Evolutionary conservation across 2,329 filamentous ascomycete species (phyloP).

Genomic region (Penicillium sp.): DNA sequence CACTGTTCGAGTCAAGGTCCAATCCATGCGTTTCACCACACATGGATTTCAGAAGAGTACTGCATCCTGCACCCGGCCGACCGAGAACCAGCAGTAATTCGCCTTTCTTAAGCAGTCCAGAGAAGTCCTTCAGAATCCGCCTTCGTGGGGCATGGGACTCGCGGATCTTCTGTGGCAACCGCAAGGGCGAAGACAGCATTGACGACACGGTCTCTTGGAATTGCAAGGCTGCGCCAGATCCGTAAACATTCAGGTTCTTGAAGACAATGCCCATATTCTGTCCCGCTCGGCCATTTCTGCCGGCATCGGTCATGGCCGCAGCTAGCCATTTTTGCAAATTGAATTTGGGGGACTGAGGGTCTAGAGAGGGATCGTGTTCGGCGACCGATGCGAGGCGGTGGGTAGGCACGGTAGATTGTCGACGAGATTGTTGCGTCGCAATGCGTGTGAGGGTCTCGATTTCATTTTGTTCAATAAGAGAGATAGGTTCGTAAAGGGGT

Average conservation of each 20-base stretch:
- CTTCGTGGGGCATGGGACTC: slow-evolving; percentile 14
- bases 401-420: slow-evolving; percentile 10
- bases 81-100: slow-evolving; percentile 54
- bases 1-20: slow-evolving; percentile 63
- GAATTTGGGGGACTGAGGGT: slow-evolving; percentile 18
- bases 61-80: slow-evolving; percentile 56
- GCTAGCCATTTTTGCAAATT: slow-evolving; percentile 21
- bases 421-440: slow-evolving; percentile 19
- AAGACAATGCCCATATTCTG: slow-evolving; percentile 22
- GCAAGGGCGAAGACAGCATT: slow-evolving; percentile 18
- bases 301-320: slow-evolving; percentile 14
- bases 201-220: slow-evolving; percentile 23
- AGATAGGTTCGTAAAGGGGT: slow-evolving; percentile 11
- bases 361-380: slow-evolving; percentile 14
- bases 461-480: slow-evolving; percentile 14
- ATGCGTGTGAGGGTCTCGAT: slow-evolving; percentile 22
- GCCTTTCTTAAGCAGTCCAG: slow-evolving; percentile 55
- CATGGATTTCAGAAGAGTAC: slow-evolving; percentile 78
- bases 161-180: slow-evolving; percentile 16
- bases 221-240: slow-evolving; percentile 27
- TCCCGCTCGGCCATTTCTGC: slow-evolving; percentile 5
- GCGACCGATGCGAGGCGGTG: slow-evolving; percentile 14
- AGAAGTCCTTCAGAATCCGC: slow-evolving; percentile 59
- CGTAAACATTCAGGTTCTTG: slow-evolving; percentile 24
- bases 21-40: slow-evolving; percentile 78